Percentiles rank a stretch among this genome's conserved stretches.
Conservation (phyloP, 2,329 filamentous ascomycete genomes). For the Neurospora sp. region DNA sequence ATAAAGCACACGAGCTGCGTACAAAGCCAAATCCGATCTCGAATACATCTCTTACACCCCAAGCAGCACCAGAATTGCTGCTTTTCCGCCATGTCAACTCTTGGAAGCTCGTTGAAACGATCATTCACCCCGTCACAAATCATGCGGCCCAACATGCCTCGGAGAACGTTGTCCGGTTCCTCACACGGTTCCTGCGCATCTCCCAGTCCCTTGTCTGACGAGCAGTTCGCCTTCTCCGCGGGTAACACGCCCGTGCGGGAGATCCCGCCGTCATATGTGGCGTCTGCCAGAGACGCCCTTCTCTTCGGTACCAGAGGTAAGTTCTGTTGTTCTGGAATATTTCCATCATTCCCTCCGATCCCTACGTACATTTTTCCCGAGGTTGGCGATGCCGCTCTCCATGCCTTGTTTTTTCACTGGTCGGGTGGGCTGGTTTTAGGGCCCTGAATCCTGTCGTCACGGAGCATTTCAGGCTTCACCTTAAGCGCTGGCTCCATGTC, state of each 20-base stretch:
- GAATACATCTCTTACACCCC: background rate
- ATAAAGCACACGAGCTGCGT: background rate
- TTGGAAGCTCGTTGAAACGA: slow-evolving; percentile 40
- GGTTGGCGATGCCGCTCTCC: background rate
- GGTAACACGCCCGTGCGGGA: slow-evolving; percentile 21
- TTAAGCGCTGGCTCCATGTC: background rate
- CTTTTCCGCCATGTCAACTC: slow-evolving; percentile 32
- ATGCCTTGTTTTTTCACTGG: background rate
- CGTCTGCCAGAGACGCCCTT: slow-evolving; percentile 4
- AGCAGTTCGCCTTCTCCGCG: slow-evolving; percentile 27
- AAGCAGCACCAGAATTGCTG: background rate
- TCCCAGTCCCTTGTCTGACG: slow-evolving; percentile 21
- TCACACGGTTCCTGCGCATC: slow-evolving; percentile 18
- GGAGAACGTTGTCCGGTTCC: slow-evolving; percentile 30
- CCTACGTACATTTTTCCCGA: background rate
- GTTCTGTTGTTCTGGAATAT: background rate
- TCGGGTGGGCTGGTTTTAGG: background rate
- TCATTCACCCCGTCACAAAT: slow-evolving; percentile 32
- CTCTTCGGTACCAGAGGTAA: slow-evolving; percentile 9
- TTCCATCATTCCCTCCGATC: background rate
- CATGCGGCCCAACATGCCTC: slow-evolving; percentile 30
- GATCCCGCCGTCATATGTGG: slow-evolving; percentile 5
- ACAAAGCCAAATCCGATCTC: background rate
- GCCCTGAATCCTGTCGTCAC: background rate
- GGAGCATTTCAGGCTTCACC: background rate